Evolutionary conservation across 345 rosid genomes (phyloP), one percentile per base, ranked within the genome.

Genomic region (Salix koriyanagi): DNA sequence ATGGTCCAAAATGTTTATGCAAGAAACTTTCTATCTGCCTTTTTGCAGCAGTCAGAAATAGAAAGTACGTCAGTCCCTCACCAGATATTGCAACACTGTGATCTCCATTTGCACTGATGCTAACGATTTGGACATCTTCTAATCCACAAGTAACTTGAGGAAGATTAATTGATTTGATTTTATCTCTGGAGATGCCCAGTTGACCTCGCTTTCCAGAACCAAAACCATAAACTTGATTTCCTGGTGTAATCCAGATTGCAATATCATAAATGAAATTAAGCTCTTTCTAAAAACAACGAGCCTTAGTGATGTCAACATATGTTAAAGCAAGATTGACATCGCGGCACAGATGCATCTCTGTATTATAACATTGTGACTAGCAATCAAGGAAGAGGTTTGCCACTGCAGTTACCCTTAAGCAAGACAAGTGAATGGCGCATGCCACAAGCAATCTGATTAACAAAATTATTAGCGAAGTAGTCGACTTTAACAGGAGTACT

Each of bases 381-480:
- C 61, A 18, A 9, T 12, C 1, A 42, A 41, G 64, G 66, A 66
- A 54, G 15, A 72, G 72, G 34, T 70, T 36, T 36, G 70, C 41
- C 8, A 36, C 61, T 62, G 76, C 56, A 60, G 37, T 74, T 87
- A 95, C 99, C 97, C 86, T 79, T 85, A 67, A 88, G 70, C 84
- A 93, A 76, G 79, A 91, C 96, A 82, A 95, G 90, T 2, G 97
- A 90, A 86, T 95, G 99, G 68, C 96, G 97, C 98, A 95, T 88
- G 70, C 98, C 97, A 56, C 96, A 93, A 14, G 92, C 97, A 67
- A 91, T 87, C 83, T 87, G 90, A 69, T 80, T 75, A 73, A 91
- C 94, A 75, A 71, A 83, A 56, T 81, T 86, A 52, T 83, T 44
- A 46, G n/a, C 77, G 83, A 95, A 93, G 83, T 75, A 91, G 13